Percentiles rank a stretch among this genome's conserved stretches.
phyloP scores from a whole-genome alignment of 441 rosid species.

The Corymbia calophylla region DNA sequence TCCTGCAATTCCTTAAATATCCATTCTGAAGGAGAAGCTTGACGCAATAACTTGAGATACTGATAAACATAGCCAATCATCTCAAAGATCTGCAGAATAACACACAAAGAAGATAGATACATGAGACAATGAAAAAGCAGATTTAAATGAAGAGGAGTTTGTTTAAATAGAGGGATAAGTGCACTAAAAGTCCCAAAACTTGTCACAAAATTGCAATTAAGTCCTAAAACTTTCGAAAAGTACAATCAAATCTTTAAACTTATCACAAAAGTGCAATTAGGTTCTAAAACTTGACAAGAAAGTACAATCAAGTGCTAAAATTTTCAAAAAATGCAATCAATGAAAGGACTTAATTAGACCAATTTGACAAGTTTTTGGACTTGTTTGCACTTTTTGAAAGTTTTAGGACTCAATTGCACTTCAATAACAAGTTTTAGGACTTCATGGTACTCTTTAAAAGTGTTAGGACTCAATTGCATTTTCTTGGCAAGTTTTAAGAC shows the following conservation, averaged over 20 bases:
- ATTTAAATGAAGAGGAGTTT: neutral
- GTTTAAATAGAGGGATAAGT: neutral
- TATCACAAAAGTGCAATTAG: neutral
- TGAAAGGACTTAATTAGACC: neutral
- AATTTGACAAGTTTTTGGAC: neutral
- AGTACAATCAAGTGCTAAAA: neutral
- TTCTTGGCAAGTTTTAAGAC: neutral
- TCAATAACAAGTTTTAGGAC: neutral
- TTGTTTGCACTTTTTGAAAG: neutral
- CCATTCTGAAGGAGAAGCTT: slow-evolving; percentile 89
- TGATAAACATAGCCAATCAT: slow-evolving; percentile 82
- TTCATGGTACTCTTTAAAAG: neutral
- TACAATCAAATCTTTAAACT: neutral
- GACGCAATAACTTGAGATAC: slow-evolving; percentile 67
- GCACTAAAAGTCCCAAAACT: neutral
- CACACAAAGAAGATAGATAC: slow-evolving; percentile 2
- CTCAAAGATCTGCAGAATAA: slow-evolving; percentile 58
- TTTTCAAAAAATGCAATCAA: neutral
- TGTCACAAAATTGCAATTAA: neutral
- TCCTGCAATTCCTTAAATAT: slow-evolving; percentile 96
- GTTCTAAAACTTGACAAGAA: neutral
- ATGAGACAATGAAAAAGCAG: neutral
- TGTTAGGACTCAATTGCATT: neutral
- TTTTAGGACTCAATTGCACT: neutral
- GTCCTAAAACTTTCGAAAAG: neutral